phyloP scores from a whole-genome alignment of 495 filamentous ascomycete genomes.

The Platismatia glauca region DNA sequence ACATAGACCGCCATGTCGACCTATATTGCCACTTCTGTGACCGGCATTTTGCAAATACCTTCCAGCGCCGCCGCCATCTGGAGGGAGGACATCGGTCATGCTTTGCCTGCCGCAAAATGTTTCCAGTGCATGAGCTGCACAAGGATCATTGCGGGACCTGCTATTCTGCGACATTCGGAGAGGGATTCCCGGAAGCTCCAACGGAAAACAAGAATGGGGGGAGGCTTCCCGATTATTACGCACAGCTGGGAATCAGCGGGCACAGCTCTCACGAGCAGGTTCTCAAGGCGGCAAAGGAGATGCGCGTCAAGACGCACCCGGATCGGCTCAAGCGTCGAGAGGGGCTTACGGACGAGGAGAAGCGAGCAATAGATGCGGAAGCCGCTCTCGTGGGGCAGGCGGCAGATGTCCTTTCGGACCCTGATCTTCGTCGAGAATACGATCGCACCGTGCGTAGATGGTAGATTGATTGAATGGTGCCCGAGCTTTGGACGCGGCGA shows the following conservation, averaged over 20 bases:
- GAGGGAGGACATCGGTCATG: background rate
- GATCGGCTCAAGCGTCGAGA: background rate
- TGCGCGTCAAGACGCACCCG: conserved; percentile 1
- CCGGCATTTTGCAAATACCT: background rate
- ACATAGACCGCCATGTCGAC: background rate
- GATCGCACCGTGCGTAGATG: background rate
- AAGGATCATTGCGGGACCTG: background rate
- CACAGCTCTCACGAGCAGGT: background rate
- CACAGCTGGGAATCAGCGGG: background rate
- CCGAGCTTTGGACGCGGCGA: background rate
- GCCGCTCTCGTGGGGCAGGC: background rate
- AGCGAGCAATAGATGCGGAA: background rate
- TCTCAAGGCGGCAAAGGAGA: background rate
- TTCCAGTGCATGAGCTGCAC: background rate
- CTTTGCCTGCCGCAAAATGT: background rate
- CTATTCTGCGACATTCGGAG: background rate
- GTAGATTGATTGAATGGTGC: background rate
- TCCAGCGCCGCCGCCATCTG: background rate
- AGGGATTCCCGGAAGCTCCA: background rate
- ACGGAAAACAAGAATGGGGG: background rate
- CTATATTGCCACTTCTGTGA: background rate
- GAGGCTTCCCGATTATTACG: background rate
- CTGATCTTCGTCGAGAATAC: background rate
- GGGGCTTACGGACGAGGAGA: background rate
- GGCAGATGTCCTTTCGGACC: conserved; percentile 2